Percentiles rank a stretch among this genome's conserved stretches.
These are phyloP conservation scores for Candida saitoana DNA, from an alignment of 805 yeast species.

Conservation along the genomic window DNA sequence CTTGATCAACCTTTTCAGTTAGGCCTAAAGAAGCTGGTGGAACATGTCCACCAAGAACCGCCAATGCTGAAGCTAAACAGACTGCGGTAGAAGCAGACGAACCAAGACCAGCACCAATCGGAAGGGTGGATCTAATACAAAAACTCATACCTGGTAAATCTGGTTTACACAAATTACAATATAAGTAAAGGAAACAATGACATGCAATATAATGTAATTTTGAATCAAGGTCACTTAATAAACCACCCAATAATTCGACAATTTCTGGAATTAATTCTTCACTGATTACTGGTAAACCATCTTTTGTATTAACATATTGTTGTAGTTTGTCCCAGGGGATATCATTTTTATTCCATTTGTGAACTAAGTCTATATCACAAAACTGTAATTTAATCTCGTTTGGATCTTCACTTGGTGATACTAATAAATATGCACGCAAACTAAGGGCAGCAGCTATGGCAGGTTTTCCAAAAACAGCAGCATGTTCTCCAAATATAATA, in stretches of 20 bases:
- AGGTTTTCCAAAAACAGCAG: constrained; percentile 90
- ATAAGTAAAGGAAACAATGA: constrained; percentile 76
- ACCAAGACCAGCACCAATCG: constrained; percentile 96
- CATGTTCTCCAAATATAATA: constrained; percentile 93
- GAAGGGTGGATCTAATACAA: constrained; percentile 75
- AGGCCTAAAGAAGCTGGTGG: constrained; percentile 28
- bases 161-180: constrained; percentile 51
- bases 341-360: constrained; percentile 57
- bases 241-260: constrained; percentile 43
- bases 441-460: constrained; percentile 95
- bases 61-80: constrained; percentile 71
- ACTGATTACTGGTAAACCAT: constrained; percentile 29
- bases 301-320: constrained; percentile 14
- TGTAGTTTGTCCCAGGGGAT: constrained; percentile 56
- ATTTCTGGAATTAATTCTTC: constrained; percentile 60
- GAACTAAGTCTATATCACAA: constrained; percentile 72
- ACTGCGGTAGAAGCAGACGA: constrained; percentile 90
- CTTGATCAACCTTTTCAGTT: constrained; percentile 29
- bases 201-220: constrained; percentile 74
- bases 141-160: constrained; percentile 50
- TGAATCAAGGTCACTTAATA: constrained; percentile 44
- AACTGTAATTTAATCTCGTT: constrained; percentile 60
- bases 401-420: constrained; percentile 42
- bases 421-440: constrained; percentile 75
- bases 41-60: constrained; percentile 56